These are phyloP conservation scores for Vaccinium corymbosum DNA, from an alignment of 148 eudicot species.

Conservation along the genomic window DNA sequence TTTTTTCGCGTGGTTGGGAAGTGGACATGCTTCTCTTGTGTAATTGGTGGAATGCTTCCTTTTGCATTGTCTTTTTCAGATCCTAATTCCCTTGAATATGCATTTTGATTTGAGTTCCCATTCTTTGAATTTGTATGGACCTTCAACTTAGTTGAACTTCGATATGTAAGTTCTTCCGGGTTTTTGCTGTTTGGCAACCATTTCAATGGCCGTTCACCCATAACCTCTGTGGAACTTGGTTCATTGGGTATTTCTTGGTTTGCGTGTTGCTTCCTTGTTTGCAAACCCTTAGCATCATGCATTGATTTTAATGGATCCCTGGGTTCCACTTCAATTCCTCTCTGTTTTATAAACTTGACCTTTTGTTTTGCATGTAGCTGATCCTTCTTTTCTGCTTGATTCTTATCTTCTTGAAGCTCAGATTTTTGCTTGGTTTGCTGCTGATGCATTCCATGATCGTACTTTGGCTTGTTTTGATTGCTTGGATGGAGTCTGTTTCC, in stretches of 20 bases:
- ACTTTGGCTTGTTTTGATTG: conserved; percentile 29
- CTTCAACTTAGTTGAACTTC: conserved; percentile 14
- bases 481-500: conserved; percentile 20
- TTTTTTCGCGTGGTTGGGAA: conserved; percentile 25
- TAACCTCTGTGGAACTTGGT: conserved; percentile 24
- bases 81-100: conserved; percentile 19
- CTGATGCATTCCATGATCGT: conserved; percentile 26
- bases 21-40: conserved; percentile 28
- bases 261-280: conserved; percentile 24
- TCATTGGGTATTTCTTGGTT: conserved; percentile 22
- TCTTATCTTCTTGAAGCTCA: conserved; percentile 46
- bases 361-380: conserved; percentile 28
- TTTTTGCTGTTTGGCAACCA: conserved; percentile 22
- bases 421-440: conserved; percentile 16
- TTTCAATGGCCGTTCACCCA: conserved; percentile 22
- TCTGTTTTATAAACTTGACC: conserved; percentile 26
- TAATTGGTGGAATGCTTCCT: conserved; percentile 11
- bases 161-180: conserved; percentile 19
- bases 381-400: conserved; percentile 28
- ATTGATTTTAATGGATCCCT: conserved; percentile 23
- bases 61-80: conserved; percentile 20
- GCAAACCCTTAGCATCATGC: conserved; percentile 25
- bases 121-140: conserved; percentile 16
- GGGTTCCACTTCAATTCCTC: conserved; percentile 20
- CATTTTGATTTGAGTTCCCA: conserved; percentile 21